These are phyloP conservation scores for Exobasidium rhododendri DNA, from an alignment of 1,284 basidiomycete genomes.

Conservation along the genomic window DNA sequence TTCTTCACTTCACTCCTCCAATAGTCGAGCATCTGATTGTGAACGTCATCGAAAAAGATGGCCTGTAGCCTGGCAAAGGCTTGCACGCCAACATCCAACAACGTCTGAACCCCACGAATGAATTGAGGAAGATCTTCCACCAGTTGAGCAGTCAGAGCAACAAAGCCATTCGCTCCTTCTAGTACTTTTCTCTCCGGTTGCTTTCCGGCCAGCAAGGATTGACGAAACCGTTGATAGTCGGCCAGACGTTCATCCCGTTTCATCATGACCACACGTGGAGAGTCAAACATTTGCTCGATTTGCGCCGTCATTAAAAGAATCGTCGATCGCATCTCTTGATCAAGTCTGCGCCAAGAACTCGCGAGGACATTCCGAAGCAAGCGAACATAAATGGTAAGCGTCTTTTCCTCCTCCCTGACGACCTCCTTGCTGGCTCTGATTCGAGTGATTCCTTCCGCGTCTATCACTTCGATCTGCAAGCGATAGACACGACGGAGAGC, in stretches of 20 bases:
- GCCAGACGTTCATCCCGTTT: constrained; percentile 54
- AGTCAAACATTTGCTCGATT: constrained; percentile 40
- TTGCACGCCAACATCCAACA: constrained; percentile 52
- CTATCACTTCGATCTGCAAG: not conserved
- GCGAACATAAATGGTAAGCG: not conserved
- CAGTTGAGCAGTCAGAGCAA: constrained; percentile 55
- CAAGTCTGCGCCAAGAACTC: constrained; percentile 28
- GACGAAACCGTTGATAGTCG: constrained; percentile 50
- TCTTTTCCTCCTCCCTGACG: not conserved
- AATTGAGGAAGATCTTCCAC: constrained; percentile 56
- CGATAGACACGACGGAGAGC: not conserved
- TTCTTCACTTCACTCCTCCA: constrained; percentile 24
- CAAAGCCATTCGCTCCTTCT: constrained; percentile 51
- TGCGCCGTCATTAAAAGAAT: constrained; percentile 44
- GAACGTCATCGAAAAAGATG: constrained; percentile 25
- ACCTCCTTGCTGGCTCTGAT: not conserved
- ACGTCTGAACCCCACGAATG: constrained; percentile 51
- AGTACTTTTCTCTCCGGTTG: constrained; percentile 30
- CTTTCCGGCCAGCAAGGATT: constrained; percentile 24
- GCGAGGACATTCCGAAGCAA: constrained; percentile 1
- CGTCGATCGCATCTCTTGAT: constrained; percentile 28
- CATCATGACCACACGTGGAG: constrained; percentile 46
- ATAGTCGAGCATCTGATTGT: constrained; percentile 24
- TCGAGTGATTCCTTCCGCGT: not conserved
- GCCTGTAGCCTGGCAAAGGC: constrained; percentile 52